Evolutionary conservation across 2,329 filamentous ascomycete species (phyloP).

Genomic region (Fusarium sp.): DNA sequence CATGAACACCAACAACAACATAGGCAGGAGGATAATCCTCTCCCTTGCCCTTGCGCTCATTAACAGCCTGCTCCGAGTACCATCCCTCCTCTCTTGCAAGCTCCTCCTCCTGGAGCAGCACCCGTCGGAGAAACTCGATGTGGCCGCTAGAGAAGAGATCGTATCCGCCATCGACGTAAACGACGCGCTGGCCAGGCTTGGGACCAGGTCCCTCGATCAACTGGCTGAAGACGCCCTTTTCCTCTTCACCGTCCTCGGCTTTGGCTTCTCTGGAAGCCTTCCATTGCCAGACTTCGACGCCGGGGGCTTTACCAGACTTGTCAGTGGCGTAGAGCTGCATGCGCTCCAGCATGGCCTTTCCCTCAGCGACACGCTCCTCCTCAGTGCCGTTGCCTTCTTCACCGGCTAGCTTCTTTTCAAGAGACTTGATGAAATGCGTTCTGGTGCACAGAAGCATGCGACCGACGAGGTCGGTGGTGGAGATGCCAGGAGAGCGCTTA

Average conservation of each 20-base stretch:
- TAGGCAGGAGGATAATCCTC: constrained; percentile 82
- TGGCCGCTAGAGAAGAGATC: constrained; percentile 97
- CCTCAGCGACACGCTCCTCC: constrained; percentile 70
- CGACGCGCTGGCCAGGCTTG: constrained; percentile 78
- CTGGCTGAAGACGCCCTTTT: constrained; percentile 69
- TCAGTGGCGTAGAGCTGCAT: constrained; percentile 89
- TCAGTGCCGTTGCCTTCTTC: constrained; percentile 74
- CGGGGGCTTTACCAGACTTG: constrained; percentile 77
- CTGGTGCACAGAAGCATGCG: constrained; percentile 97
- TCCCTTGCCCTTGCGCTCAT: constrained; percentile 70
- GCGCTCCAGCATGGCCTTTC: constrained; percentile 74
- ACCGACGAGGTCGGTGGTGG: constrained; percentile 96
- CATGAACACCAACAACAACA: constrained; percentile 91
- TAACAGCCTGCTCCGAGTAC: constrained; percentile 70
- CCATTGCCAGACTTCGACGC: constrained; percentile 89
- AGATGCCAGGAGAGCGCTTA: constrained; percentile 94
- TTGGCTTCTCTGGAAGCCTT: constrained; percentile 61
- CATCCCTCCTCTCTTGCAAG: constrained; percentile 73
- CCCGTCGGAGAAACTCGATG: constrained; percentile 88
- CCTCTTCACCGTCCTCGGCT: constrained; percentile 57
- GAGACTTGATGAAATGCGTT: constrained; percentile 87
- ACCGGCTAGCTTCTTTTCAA: constrained; percentile 72
- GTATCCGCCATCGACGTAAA: constrained; percentile 97
- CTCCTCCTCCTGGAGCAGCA: constrained; percentile 75
- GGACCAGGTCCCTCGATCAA: constrained; percentile 76